Percentiles rank a stretch among this genome's conserved stretches.
Evolutionary conservation across 2,329 filamentous ascomycete species (phyloP).

Genomic region (Epichloe festucae): DNA sequence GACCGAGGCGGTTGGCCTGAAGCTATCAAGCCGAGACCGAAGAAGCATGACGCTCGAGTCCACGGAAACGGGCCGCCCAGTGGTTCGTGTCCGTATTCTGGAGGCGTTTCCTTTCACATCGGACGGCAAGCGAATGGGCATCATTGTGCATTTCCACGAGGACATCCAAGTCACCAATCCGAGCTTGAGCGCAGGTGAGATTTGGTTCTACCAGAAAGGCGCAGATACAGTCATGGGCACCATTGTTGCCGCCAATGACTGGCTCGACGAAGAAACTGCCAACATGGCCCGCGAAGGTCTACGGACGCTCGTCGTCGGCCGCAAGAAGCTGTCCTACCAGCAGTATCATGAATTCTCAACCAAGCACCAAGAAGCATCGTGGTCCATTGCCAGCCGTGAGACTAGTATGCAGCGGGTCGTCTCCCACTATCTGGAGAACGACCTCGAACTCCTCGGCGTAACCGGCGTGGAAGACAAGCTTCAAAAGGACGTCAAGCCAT

Average conservation of each 20-base stretch:
- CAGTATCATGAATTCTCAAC: constrained; percentile 72
- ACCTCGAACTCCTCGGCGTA: constrained; percentile 88
- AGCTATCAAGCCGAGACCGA: constrained; percentile 73
- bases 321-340: constrained; percentile 65
- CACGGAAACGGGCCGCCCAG: constrained; percentile 55
- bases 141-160: constrained; percentile 76
- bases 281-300: constrained; percentile 98
- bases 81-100: constrained; percentile 77
- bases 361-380: constrained; percentile 64
- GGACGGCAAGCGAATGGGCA: constrained; percentile 96
- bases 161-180: constrained; percentile 34
- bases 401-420: constrained; percentile 69
- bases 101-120: constrained; percentile 97
- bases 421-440: constrained; percentile 67
- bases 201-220: constrained; percentile 98
- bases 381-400: constrained; percentile 71
- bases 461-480: constrained; percentile 97
- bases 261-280: constrained; percentile 97
- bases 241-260: constrained; percentile 92
- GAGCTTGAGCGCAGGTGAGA: constrained; percentile 53
- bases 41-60: constrained; percentile 75
- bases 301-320: constrained; percentile 86
- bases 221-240: constrained; percentile 97
- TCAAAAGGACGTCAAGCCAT: constrained; percentile 89
- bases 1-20: constrained; percentile 84